Evolutionary conservation across 2,329 filamentous ascomycete species (phyloP).

Genomic region (Scedosporium minutisporum): DNA sequence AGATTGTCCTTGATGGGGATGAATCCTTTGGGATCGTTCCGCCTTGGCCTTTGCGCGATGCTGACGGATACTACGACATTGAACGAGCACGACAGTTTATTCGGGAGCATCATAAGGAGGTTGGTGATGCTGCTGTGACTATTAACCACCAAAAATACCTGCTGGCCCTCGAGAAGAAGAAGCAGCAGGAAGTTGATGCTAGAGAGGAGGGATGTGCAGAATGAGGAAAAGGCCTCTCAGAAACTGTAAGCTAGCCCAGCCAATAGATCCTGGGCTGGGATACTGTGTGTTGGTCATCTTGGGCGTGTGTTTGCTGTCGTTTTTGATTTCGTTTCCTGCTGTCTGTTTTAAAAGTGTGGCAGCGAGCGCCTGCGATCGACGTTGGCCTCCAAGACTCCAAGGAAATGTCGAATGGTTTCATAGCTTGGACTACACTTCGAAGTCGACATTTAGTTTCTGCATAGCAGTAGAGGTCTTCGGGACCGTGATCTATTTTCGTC

Average conservation of each 20-base stretch:
- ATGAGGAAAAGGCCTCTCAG: background rate
- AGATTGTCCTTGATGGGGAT: conserved; percentile 38
- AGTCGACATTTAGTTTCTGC: too few species aligned
- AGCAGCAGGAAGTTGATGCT: background rate
- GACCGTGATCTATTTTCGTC: too few species aligned
- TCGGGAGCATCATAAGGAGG: conserved; percentile 22
- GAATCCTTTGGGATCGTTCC: conserved; percentile 24
- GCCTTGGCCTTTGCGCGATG: conserved; percentile 18
- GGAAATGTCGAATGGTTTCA: too few species aligned
- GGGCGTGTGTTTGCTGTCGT: too few species aligned
- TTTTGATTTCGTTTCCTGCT: too few species aligned
- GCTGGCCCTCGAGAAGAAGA: conserved; percentile 2
- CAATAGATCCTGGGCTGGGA: background rate
- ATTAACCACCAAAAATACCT: conserved; percentile 13
- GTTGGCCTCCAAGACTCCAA: too few species aligned
- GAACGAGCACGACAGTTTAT: conserved; percentile 34
- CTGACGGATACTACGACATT: conserved; percentile 32
- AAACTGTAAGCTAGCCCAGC: background rate
- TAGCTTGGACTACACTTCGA: too few species aligned
- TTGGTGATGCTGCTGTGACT: conserved; percentile 24
- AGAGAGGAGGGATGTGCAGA: background rate
- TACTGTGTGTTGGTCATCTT: too few species aligned
- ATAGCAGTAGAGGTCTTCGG: too few species aligned
- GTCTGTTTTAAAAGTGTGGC: too few species aligned
- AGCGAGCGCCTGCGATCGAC: too few species aligned